Evolutionary conservation across 352 stramenopile species (phyloP), one percentile per base, ranked within the genome.

Genomic region (Pythium pectinolyticum): DNA sequence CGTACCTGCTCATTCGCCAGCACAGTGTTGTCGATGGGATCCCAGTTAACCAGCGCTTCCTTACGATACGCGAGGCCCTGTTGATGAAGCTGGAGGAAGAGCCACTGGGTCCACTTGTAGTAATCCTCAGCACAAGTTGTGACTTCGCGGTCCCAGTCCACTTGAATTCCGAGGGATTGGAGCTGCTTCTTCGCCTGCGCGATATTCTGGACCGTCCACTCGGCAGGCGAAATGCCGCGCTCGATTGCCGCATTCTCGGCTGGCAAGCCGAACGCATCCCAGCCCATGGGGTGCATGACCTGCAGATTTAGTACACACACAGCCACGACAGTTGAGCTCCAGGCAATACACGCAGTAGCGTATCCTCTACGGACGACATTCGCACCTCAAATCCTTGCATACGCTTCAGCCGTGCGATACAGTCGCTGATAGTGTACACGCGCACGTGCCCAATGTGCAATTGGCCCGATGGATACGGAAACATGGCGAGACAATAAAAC

Each of bases 101-200:
- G 90, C 97, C 97, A 99, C 74, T 99, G 98, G 19, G 98, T 99
- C 97, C 97, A 99, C 72, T 97, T 97, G 65, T 99, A 98, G 78
- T 99, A 99, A 41, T 97, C 89, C 9, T 92, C 68, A 57, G 97
- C 79, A 43, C 97, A 99, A 27, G 97, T 99, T 10, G 95, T 96
- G 43, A 99, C 70, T 67, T 99, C 98, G 10, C 87, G 81, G 27
- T 98, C 88, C 97, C 97, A 99, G 84, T 99, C 94, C 69, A 99
- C 98, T 12, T 70, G 84, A 61, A 99, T 99, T 10, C 97, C 97
- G 19, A 99, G 83, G 62, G 89, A 89, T 76, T 98, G 80, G 41
- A 99, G 84, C 73, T 99, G 97, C 40, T 79, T 60, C 73, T 98
- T 98, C 61, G 98, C 98, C 66, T 96, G 95, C 31, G 80, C 90